Conservation (phyloP, 306 rosid genomes). For the Malus orientalis region DNA sequence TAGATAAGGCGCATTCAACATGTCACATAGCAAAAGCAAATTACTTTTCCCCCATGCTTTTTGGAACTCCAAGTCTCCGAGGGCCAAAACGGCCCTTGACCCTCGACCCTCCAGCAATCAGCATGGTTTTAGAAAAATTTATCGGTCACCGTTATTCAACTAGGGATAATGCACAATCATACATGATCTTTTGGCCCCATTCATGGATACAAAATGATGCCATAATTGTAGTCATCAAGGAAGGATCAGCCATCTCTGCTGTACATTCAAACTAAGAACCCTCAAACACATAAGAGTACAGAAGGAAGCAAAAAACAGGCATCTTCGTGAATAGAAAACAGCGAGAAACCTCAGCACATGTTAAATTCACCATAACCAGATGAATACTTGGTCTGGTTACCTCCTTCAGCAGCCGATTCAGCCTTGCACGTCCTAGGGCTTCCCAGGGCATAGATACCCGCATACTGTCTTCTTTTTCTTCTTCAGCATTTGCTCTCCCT, state of each 20-base stretch:
- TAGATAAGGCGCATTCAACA: neutral
- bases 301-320: slow-evolving; percentile 21
- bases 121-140: neutral
- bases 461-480: neutral
- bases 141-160: neutral
- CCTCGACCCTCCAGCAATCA: neutral
- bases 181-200: neutral
- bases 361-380: slow-evolving; percentile 29
- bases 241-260: slow-evolving; percentile 33
- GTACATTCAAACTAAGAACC: slow-evolving; percentile 25
- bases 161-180: neutral
- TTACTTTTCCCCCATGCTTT: neutral
- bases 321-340: slow-evolving; percentile 2
- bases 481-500: slow-evolving; percentile 20
- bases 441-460: slow-evolving; percentile 14
- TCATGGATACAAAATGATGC: neutral
- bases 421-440: neutral
- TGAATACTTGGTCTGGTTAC: slow-evolving; percentile 39
- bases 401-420: slow-evolving; percentile 34
- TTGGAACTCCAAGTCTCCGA: neutral
- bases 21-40: neutral
- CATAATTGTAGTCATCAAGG: slow-evolving; percentile 12
- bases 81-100: neutral
- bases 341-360: slow-evolving; percentile 13
- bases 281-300: slow-evolving; percentile 1